Base-by-base conservation (phyloP, 495 filamentous ascomycete species). In the Hypoxylon crocopeplum region DNA sequence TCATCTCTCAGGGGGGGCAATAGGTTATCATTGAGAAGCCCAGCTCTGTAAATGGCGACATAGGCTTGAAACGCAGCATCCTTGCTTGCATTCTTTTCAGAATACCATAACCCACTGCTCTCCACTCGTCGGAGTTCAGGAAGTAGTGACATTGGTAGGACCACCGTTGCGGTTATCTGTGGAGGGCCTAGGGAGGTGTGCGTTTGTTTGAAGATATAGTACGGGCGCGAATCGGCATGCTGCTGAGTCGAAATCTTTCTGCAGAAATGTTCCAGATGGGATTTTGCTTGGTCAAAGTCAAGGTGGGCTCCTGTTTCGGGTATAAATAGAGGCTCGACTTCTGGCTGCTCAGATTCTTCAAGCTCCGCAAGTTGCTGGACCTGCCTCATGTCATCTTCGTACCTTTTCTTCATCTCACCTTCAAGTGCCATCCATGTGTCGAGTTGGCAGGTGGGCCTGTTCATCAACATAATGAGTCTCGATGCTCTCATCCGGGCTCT, bases 41-140 rank as follows among this genome's bases (percentile, higher is more conserved):
- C 87, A 33, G 82, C 86, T 27, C 83, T 53, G 64, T 92, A 85
- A 0, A 98, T 78, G 2, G 79, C 79, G 20, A 80, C 72, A 66
- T 93, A 96, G 10, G 92, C 90, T 63, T 91, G 82, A 47, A 96
- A 94, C 0, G 92, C 90, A 2, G 90, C 87, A 66, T 97, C 94
- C 58, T 87, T 89, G 58, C 77, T 84, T 4, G 94, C 93, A 44
- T 80, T 86, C 32, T 79, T 84, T 68, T 97, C 91, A 1, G 87
- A 88, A 4, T 56, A 68, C 91, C 92, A 97, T 39, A 68, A 54
- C 3, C 59, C 54, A 5, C 64, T 67, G 32, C 90, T 84, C 24
- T 72, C 59, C 1, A 80, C 72, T 21, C 66, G 69, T 7, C 92
- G 84, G n/a, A 91, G 74, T 2, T 81, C 64, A 0, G 82, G 76